phyloP scores from a whole-genome alignment of 352 stramenopile species.

The Thalassiosira pacifica region DNA sequence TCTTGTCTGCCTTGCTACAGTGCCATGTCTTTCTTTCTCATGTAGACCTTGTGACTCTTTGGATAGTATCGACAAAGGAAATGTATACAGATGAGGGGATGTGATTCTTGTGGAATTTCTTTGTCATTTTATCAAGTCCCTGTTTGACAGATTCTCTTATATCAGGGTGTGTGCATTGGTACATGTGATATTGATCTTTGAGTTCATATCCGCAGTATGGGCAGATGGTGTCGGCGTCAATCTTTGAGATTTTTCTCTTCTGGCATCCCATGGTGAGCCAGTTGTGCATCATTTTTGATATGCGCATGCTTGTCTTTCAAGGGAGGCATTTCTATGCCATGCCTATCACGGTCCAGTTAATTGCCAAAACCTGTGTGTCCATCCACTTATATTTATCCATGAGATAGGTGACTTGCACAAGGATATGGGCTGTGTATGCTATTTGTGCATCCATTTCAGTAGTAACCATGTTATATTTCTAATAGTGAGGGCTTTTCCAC shows the following conservation, averaged over 20 bases:
- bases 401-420: neutral
- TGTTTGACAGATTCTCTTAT: conserved; percentile 2
- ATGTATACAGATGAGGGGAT: too few species aligned
- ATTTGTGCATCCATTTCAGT: conserved; percentile 29
- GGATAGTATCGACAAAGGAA: too few species aligned
- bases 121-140: neutral
- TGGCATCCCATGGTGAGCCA: conserved; percentile 18
- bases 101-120: neutral
- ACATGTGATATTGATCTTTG: neutral
- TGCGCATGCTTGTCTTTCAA: neutral
- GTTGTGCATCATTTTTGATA: conserved; percentile 32
- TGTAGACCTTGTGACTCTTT: too few species aligned
- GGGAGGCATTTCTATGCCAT: neutral
- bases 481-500: too few species aligned
- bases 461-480: conserved; percentile 3
- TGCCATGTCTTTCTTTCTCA: neutral
- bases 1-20: neutral
- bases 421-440: neutral
- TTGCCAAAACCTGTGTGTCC: neutral
- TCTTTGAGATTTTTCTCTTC: neutral
- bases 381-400: conserved; percentile 4
- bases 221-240: neutral
- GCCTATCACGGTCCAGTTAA: neutral
- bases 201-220: conserved; percentile 9
- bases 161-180: neutral